phyloP scores from a whole-genome alignment of 495 filamentous ascomycete species.

The Daldinia decipiens region DNA sequence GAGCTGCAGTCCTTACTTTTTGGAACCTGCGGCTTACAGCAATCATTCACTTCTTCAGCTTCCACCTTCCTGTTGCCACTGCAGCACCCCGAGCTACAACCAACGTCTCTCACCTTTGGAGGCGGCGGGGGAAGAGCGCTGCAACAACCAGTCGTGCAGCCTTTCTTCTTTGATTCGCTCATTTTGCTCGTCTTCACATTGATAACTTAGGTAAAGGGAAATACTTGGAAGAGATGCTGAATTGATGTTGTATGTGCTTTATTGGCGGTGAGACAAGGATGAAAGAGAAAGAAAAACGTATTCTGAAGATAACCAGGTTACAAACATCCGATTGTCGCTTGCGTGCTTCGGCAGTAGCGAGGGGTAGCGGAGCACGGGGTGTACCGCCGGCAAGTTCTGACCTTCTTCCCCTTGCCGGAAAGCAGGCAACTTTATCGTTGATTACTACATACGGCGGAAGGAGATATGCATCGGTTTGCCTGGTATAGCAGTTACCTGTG shows the following conservation, averaged over 20 bases:
- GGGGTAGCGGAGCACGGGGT: constrained; percentile 23
- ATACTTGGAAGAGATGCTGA: not conserved
- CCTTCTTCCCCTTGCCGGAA: not conserved
- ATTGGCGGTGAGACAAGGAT: not conserved
- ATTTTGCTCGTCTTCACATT: constrained; percentile 9
- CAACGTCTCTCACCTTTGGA: constrained; percentile 11
- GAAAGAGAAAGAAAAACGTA: constrained; percentile 1
- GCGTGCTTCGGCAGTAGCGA: constrained; percentile 20
- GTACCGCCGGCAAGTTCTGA: not conserved
- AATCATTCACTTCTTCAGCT: constrained; percentile 12
- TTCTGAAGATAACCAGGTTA: not conserved
- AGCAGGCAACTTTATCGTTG: constrained; percentile 4
- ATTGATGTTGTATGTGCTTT: not conserved
- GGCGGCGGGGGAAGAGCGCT: not conserved
- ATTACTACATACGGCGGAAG: constrained; percentile 13
- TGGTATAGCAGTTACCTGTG: not conserved
- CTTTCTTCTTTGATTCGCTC: constrained; percentile 27
- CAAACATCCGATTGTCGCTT: constrained; percentile 14
- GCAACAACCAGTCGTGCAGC: constrained; percentile 30
- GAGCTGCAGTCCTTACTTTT: not conserved
- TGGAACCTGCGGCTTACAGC: constrained; percentile 2
- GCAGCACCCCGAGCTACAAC: constrained; percentile 25
- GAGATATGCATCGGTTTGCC: not conserved
- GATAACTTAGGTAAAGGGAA: not conserved
- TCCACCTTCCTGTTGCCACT: not conserved